Conservation (phyloP, 108 stramenopile species). For the Schizochytrium sp. region DNA sequence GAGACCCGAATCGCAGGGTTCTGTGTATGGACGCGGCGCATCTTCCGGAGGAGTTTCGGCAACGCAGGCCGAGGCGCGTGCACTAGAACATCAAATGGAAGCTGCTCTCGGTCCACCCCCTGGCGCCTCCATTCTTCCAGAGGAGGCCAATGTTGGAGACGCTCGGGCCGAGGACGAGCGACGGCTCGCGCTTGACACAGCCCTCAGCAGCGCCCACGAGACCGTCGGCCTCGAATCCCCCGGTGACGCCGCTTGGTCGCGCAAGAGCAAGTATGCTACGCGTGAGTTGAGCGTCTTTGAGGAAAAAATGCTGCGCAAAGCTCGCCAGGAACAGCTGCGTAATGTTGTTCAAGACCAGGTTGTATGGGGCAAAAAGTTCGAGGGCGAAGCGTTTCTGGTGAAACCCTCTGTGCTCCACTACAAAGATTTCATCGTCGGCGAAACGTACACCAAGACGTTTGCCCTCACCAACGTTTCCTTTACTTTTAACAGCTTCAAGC, state of each 20-base stretch:
- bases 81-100: neutral
- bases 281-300: neutral
- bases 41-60: neutral
- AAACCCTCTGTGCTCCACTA: slow-evolving; percentile 38
- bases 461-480: slow-evolving; percentile 46
- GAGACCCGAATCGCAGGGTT: no score
- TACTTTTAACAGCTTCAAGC: slow-evolving; percentile 52
- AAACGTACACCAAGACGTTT: slow-evolving; percentile 28
- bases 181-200: neutral
- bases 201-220: neutral
- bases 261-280: neutral
- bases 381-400: slow-evolving; percentile 32
- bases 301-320: slow-evolving; percentile 1
- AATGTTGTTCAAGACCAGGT: slow-evolving; percentile 28
- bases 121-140: neutral
- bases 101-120: neutral
- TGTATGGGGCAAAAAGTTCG: slow-evolving; percentile 41
- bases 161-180: neutral
- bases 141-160: neutral
- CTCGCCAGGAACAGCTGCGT: neutral
- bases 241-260: neutral
- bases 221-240: neutral
- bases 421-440: slow-evolving; percentile 47
- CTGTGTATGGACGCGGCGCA: no score
- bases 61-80: neutral